Conservation (phyloP, 2,329 filamentous ascomycete genomes). For the Monosporascus cannonballus region DNA sequence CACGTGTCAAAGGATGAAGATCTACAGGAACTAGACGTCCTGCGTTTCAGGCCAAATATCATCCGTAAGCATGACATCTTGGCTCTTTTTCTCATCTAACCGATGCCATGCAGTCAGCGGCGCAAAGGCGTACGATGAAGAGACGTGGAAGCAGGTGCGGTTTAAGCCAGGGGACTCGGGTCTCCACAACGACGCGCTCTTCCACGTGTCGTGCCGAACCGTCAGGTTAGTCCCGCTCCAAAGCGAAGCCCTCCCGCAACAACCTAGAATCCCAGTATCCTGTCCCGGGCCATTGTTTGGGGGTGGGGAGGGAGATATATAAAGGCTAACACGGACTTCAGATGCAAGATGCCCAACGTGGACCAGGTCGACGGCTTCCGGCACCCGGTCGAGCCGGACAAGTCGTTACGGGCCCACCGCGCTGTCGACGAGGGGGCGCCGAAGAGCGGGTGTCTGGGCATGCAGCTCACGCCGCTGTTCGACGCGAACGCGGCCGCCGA, state of each 20-base stretch:
- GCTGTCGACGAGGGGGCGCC: conserved; percentile 56
- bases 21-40: conserved; percentile 49
- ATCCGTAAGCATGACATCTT: conserved; percentile 40
- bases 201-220: conserved; percentile 58
- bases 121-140: conserved; percentile 59
- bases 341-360: conserved; percentile 66
- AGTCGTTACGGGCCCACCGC: conserved; percentile 50
- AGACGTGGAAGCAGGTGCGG: conserved; percentile 58
- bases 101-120: conserved; percentile 46
- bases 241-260: neutral
- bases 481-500: conserved; percentile 19
- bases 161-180: conserved; percentile 44
- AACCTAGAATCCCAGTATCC: too few species aligned
- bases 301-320: too few species aligned
- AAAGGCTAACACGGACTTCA: conserved; percentile 12
- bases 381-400: conserved; percentile 50
- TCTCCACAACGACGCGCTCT: conserved; percentile 35
- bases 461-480: conserved; percentile 58
- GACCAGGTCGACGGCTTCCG: conserved; percentile 54
- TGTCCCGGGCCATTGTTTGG: too few species aligned
- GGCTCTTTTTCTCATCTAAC: conserved; percentile 1
- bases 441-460: conserved; percentile 52
- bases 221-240: conserved; percentile 41
- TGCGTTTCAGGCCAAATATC: conserved; percentile 67
- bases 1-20: conserved; percentile 45